phyloP scores from a whole-genome alignment of 805 yeast genomes.

The Ogataea parapolymorpha region DNA sequence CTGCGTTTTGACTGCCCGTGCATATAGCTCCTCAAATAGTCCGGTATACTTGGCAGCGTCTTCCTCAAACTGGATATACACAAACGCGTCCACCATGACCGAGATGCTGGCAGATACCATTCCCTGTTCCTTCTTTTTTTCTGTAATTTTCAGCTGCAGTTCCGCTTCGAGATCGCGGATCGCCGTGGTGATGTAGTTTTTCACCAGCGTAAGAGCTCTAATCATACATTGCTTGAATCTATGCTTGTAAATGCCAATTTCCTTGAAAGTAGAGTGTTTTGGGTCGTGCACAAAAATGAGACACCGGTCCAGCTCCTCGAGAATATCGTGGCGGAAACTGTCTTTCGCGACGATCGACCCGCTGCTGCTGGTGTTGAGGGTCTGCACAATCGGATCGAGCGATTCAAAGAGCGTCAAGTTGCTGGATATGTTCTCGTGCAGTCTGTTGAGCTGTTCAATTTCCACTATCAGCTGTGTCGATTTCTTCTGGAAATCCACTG shows the following conservation, averaged over 20 bases:
- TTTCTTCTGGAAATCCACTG: slow-evolving; percentile 58
- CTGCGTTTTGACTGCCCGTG: slow-evolving; percentile 19
- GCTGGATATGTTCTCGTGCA: slow-evolving; percentile 43
- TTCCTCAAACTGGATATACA: slow-evolving; percentile 60
- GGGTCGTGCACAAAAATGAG: slow-evolving; percentile 55
- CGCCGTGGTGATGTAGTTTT: slow-evolving; percentile 57
- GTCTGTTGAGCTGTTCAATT: slow-evolving; percentile 39
- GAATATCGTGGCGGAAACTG: slow-evolving; percentile 48
- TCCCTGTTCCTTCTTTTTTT: slow-evolving; percentile 15
- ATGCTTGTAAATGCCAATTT: slow-evolving; percentile 62
- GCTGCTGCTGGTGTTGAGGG: slow-evolving; percentile 58
- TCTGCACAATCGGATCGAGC: slow-evolving; percentile 65
- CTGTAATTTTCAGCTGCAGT: slow-evolving; percentile 18
- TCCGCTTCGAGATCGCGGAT: slow-evolving; percentile 34
- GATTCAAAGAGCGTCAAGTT: slow-evolving; percentile 63
- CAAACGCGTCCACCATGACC: slow-evolving; percentile 56
- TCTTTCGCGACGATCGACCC: slow-evolving; percentile 65
- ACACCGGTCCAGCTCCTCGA: slow-evolving; percentile 63
- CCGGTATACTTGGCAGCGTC: slow-evolving; percentile 21
- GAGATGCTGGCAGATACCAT: slow-evolving; percentile 22
- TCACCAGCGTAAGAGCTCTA: slow-evolving; percentile 70
- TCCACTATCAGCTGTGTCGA: slow-evolving; percentile 49
- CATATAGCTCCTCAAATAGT: slow-evolving; percentile 28
- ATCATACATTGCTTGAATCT: slow-evolving; percentile 82
- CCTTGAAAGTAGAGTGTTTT: slow-evolving; percentile 53